Evolutionary conservation across 352 stramenopile genomes (phyloP).

Genomic region (Phytophthora idaei): DNA sequence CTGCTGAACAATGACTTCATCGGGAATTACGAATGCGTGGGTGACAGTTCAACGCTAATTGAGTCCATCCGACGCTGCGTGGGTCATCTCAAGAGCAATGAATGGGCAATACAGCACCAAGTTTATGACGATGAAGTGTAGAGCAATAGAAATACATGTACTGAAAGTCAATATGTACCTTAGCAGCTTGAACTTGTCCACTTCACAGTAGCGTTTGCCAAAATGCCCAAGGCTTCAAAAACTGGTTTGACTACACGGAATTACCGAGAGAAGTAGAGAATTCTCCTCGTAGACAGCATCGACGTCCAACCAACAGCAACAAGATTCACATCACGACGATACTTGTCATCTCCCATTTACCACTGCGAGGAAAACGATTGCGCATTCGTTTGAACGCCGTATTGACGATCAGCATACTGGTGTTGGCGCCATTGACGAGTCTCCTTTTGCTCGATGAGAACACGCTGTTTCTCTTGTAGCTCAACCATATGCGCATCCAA

Average conservation of each 20-base stretch:
- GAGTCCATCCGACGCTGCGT: slow-evolving; percentile 40
- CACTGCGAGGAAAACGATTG: slow-evolving; percentile 8
- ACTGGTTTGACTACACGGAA: slow-evolving; percentile 2
- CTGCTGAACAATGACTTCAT: slow-evolving; percentile 80
- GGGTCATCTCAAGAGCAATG: slow-evolving; percentile 60
- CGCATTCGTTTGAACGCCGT: slow-evolving; percentile 15
- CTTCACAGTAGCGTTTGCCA: not conserved
- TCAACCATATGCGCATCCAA: slow-evolving; percentile 46
- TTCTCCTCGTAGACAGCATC: not conserved
- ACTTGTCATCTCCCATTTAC: not conserved
- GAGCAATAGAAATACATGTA: slow-evolving; percentile 18
- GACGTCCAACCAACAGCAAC: slow-evolving; percentile 2
- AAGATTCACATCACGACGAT: slow-evolving; percentile 9
- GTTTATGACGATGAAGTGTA: slow-evolving; percentile 89
- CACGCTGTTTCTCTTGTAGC: slow-evolving; percentile 49
- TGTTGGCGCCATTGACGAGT: slow-evolving; percentile 46
- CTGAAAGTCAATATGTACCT: slow-evolving; percentile 17
- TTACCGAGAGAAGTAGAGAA: no score
- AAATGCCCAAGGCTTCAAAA: slow-evolving; percentile 15
- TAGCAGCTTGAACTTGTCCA: slow-evolving; percentile 6
- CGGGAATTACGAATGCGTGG: slow-evolving; percentile 19
- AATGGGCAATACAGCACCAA: slow-evolving; percentile 64
- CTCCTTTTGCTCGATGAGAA: slow-evolving; percentile 60
- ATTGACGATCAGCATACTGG: slow-evolving; percentile 18
- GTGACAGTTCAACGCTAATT: slow-evolving; percentile 34